Evolutionary conservation across 2,329 filamentous ascomycete species (phyloP).

Genomic region (Pseudocercospora musae): DNA sequence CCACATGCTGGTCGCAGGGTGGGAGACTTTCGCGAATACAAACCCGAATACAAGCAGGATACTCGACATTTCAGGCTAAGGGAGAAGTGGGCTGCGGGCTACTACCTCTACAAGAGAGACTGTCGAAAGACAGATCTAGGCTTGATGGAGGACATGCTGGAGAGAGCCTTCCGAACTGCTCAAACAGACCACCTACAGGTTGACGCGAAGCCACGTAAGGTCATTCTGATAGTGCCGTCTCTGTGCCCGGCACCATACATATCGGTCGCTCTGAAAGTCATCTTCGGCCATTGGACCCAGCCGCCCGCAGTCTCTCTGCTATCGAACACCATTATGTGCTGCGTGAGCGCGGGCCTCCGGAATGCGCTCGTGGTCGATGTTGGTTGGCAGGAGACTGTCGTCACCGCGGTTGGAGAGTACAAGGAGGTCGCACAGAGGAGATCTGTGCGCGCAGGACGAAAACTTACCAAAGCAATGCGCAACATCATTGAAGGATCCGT

Average conservation of each 20-base stretch:
- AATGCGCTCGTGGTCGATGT: conserved; percentile 86
- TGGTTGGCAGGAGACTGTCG: conserved; percentile 85
- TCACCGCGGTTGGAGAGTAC: conserved; percentile 88
- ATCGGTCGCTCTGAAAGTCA: conserved; percentile 68
- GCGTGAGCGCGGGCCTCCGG: conserved; percentile 76
- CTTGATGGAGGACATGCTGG: conserved; percentile 80
- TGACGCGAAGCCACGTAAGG: conserved; percentile 67
- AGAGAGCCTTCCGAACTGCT: conserved; percentile 74
- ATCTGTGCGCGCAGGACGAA: conserved; percentile 70
- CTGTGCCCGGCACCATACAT: conserved; percentile 74
- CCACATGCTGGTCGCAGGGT: conserved; percentile 72
- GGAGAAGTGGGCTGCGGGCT: conserved; percentile 60
- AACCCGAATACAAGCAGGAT: conserved; percentile 13
- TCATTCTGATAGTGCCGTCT: conserved; percentile 74
- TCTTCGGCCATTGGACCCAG: conserved; percentile 79
- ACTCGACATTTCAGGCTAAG: conserved; percentile 43
- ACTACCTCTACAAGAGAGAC: conserved; percentile 78
- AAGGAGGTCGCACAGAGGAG: conserved; percentile 70
- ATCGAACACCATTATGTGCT: conserved; percentile 69
- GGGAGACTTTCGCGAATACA: conserved; percentile 69
- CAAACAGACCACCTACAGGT: conserved; percentile 72
- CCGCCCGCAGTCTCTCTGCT: conserved; percentile 77
- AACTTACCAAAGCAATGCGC: conserved; percentile 67
- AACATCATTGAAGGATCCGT: conserved; percentile 56
- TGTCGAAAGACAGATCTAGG: conserved; percentile 63